A percentile compares a stretch with the other conserved stretches of the same genome.
Conservation (phyloP, 441 rosid species). For the Croton setiger region DNA sequence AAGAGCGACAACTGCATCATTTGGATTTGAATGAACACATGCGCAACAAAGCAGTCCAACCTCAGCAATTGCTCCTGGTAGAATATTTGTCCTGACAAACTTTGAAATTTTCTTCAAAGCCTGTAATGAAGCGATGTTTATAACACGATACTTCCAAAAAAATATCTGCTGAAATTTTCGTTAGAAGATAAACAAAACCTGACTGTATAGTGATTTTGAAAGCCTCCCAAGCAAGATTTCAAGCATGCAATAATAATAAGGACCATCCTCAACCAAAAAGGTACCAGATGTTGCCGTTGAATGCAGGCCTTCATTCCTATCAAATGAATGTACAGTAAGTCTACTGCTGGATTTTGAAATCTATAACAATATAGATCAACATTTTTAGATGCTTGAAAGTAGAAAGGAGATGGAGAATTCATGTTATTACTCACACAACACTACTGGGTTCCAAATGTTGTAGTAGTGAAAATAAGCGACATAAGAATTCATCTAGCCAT, state of each 20-base stretch:
- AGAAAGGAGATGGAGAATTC: neutral
- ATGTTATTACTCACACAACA: conserved; percentile 67
- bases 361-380: neutral
- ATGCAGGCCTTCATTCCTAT: conserved; percentile 91
- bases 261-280: conserved; percentile 98
- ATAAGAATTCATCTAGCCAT: conserved; percentile 97
- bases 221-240: conserved; percentile 95
- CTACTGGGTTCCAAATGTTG: conserved; percentile 94
- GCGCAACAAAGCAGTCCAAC: conserved; percentile 99
- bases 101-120: conserved; percentile 96
- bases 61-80: conserved; percentile 99
- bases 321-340: conserved; percentile 21
- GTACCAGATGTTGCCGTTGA: conserved; percentile 96
- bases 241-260: conserved; percentile 97
- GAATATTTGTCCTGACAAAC: conserved; percentile 90
- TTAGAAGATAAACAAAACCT: conserved; percentile 46
- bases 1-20: conserved; percentile 82
- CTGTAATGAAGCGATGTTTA: conserved; percentile 41
- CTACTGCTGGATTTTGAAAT: neutral
- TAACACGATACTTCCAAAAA: conserved; percentile 3
- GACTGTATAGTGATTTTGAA: conserved; percentile 79
- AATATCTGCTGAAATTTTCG: conserved; percentile 15
- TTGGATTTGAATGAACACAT: conserved; percentile 93
- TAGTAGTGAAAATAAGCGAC: conserved; percentile 87
- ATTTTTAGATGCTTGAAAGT: neutral